These are phyloP conservation scores for Nephelium lappaceum DNA, from an alignment of 345 rosid species.

Conservation along the genomic window DNA sequence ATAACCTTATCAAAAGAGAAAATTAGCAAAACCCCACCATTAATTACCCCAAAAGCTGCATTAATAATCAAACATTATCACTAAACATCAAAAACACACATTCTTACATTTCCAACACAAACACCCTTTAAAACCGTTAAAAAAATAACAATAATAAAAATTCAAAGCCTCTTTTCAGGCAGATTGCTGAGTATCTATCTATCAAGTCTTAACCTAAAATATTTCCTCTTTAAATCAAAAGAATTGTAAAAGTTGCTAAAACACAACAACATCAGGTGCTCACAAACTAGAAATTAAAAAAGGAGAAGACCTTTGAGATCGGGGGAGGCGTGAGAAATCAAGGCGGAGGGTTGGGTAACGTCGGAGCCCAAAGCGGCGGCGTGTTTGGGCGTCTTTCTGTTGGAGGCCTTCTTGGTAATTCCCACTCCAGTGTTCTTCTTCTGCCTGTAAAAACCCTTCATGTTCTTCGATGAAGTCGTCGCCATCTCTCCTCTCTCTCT, in stretches of 20 bases:
- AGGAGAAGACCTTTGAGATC: constrained; percentile 49
- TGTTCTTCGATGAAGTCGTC: constrained; percentile 43
- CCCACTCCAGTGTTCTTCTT: constrained; percentile 45
- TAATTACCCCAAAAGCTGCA: no score
- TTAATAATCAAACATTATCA: no score
- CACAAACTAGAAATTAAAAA: not conserved
- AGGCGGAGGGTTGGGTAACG: constrained; percentile 47
- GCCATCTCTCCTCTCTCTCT: constrained; percentile 36
- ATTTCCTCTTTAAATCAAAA: no score
- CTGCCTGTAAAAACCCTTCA: constrained; percentile 70
- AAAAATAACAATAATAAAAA: no score
- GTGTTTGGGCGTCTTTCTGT: constrained; percentile 37
- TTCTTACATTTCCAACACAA: no score
- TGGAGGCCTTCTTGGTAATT: constrained; percentile 36
- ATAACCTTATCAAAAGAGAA: no score
- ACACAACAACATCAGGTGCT: not conserved
- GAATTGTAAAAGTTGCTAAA: not conserved
- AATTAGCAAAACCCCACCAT: no score
- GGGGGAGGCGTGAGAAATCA: constrained; percentile 53
- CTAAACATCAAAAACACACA: no score
- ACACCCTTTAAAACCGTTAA: no score
- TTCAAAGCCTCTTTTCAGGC: no score
- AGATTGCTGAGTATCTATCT: no score
- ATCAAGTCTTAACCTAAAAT: no score
- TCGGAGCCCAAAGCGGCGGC: constrained; percentile 47